These are phyloP conservation scores for Antarctomyces pellizariae DNA, from an alignment of 495 filamentous ascomycete genomes.

Conservation along the genomic window DNA sequence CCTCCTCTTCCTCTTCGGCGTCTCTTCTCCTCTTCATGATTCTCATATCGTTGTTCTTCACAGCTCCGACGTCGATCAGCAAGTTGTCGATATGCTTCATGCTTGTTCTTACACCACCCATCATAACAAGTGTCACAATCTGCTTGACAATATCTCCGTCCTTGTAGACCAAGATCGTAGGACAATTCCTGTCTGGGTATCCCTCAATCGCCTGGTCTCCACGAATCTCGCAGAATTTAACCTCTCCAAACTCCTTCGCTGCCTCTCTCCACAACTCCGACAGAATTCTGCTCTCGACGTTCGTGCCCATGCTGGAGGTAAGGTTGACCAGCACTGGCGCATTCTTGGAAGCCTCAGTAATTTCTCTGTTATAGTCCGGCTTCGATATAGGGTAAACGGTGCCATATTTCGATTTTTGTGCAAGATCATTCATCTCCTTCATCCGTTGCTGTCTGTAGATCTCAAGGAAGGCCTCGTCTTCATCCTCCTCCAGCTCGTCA, in stretches of 20 bases:
- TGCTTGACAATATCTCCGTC: constrained; percentile 82
- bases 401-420: constrained; percentile 55
- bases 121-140: constrained; percentile 59
- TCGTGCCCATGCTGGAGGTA: constrained; percentile 49
- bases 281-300: constrained; percentile 60
- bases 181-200: constrained; percentile 85
- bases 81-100: constrained; percentile 43
- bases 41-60: constrained; percentile 53
- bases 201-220: constrained; percentile 88
- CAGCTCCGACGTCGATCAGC: constrained; percentile 58
- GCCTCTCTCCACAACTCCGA: constrained; percentile 72
- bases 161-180: constrained; percentile 79
- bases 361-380: constrained; percentile 70
- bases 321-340: constrained; percentile 65
- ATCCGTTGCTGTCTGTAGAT: constrained; percentile 69
- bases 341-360: constrained; percentile 70
- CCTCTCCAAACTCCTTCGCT: constrained; percentile 62
- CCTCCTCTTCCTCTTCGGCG: constrained; percentile 31
- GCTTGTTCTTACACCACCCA: constrained; percentile 45
- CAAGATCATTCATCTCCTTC: constrained; percentile 50
- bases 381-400: constrained; percentile 86
- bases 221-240: constrained; percentile 95
- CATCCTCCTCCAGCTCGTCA: constrained; percentile 71
- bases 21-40: constrained; percentile 38
- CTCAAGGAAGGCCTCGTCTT: constrained; percentile 80